phyloP scores from a whole-genome alignment of 2,329 filamentous ascomycete species.

The Juglanconis sp. region DNA sequence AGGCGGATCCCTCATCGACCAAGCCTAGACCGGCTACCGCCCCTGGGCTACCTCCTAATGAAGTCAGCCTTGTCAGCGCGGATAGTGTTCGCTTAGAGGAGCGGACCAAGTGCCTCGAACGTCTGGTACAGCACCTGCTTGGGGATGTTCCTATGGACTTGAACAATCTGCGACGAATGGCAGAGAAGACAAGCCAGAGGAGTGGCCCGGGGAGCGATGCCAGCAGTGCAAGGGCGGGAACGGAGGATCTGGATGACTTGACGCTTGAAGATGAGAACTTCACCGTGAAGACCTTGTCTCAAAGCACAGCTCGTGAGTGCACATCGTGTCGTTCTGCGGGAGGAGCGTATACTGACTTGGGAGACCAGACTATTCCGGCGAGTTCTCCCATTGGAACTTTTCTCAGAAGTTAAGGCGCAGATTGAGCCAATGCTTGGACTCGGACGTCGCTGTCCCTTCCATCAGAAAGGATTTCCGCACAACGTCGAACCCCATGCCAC shows the following conservation, averaged over 20 bases:
- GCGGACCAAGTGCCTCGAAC: slow-evolving; percentile 17
- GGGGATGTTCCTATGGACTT: slow-evolving; percentile 20
- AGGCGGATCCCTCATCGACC: background rate
- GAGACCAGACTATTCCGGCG: slow-evolving; percentile 44
- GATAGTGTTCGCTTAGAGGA: slow-evolving; percentile 10
- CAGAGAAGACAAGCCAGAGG: slow-evolving; percentile 16
- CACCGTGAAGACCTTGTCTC: slow-evolving; percentile 38
- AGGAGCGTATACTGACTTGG: background rate
- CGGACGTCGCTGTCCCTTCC: background rate
- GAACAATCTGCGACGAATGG: slow-evolving; percentile 22
- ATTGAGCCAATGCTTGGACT: slow-evolving; percentile 16
- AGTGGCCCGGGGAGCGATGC: slow-evolving; percentile 8
- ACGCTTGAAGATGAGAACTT: slow-evolving; percentile 35
- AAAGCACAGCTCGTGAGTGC: slow-evolving; percentile 38
- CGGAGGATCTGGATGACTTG: slow-evolving; percentile 23
- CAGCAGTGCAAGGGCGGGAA: slow-evolving; percentile 17
- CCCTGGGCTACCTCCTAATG: background rate
- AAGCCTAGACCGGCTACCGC: background rate
- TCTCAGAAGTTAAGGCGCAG: slow-evolving; percentile 40
- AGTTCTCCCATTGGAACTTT: slow-evolving; percentile 53
- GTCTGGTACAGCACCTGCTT: slow-evolving; percentile 19
- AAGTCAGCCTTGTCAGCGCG: background rate
- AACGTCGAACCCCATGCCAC: slow-evolving; percentile 22
- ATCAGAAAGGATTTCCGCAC: slow-evolving; percentile 15
- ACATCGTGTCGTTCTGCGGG: background rate